Conservation (phyloP, 2,329 filamentous ascomycete species). For the Stemphylium lycopersici region DNA sequence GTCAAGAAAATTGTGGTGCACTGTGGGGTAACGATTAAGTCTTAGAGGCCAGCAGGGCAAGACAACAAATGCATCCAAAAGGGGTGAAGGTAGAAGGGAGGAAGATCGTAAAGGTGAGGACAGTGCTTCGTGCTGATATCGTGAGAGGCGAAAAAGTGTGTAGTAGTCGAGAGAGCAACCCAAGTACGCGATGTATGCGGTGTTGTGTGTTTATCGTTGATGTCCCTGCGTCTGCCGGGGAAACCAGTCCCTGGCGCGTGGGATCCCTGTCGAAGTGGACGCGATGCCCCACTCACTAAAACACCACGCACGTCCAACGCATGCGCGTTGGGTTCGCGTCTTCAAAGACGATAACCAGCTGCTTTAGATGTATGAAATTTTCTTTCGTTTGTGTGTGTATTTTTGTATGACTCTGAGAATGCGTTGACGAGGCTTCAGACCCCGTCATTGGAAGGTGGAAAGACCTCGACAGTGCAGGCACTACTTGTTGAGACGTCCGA, state of each 20-base stretch:
- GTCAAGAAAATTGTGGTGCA: background rate
- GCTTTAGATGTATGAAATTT: no score
- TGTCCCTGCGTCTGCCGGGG: conserved; percentile 25
- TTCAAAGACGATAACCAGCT: background rate
- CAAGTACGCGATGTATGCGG: conserved; percentile 3
- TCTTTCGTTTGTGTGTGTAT: no score
- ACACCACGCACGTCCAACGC: conserved; percentile 19
- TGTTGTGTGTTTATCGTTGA: conserved; percentile 22
- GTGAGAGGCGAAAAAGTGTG: background rate
- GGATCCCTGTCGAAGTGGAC: conserved; percentile 16
- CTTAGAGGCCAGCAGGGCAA: background rate
- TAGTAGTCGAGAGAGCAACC: background rate
- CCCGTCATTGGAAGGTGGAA: no score
- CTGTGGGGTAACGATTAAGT: background rate
- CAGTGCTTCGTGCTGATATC: background rate
- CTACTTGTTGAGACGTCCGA: no score
- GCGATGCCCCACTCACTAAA: conserved; percentile 4
- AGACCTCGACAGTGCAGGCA: no score
- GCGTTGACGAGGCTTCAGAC: no score
- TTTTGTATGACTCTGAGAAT: no score
- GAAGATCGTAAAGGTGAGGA: background rate
- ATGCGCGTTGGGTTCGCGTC: conserved; percentile 19
- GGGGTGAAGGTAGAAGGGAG: background rate
- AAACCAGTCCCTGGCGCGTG: conserved; percentile 15
- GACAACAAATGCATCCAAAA: background rate